Conservation (phyloP, 305 asterid genomes). For the Fraxinus sp. region DNA sequence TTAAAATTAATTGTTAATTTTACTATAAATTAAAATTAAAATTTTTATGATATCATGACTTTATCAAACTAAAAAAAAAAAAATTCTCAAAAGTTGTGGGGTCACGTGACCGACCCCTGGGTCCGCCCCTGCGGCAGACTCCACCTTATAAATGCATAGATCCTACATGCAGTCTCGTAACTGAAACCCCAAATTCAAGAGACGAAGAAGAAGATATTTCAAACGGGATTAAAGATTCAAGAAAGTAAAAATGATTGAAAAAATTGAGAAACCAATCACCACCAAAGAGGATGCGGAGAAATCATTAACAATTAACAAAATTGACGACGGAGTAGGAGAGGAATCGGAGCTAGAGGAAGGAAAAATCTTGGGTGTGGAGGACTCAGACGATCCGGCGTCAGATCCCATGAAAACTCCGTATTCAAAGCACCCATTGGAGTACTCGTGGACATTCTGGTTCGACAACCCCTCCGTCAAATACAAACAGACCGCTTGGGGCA, state of each 20-base stretch:
- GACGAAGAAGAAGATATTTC: background rate
- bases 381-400: background rate
- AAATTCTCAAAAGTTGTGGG: no score
- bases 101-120: no score
- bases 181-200: background rate
- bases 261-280: constrained; percentile 34
- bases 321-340: constrained; percentile 22
- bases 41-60: no score
- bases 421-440: constrained; percentile 65
- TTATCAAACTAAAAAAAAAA: no score
- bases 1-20: no score
- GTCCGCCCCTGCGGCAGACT: no score
- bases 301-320: constrained; percentile 19
- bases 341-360: constrained; percentile 61
- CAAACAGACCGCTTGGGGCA: constrained; percentile 54
- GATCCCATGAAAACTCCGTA: constrained; percentile 31
- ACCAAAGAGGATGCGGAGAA: constrained; percentile 34
- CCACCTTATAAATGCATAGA: background rate
- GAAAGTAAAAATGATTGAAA: constrained; percentile 36
- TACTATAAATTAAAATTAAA: no score
- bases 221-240: background rate
- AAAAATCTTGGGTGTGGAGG: constrained; percentile 48
- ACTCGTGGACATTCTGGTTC: constrained; percentile 97
- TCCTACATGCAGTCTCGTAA: background rate
- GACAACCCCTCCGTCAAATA: constrained; percentile 65